phyloP scores from a whole-genome alignment of 148 eudicot genomes.

The Linanthus parryae region DNA sequence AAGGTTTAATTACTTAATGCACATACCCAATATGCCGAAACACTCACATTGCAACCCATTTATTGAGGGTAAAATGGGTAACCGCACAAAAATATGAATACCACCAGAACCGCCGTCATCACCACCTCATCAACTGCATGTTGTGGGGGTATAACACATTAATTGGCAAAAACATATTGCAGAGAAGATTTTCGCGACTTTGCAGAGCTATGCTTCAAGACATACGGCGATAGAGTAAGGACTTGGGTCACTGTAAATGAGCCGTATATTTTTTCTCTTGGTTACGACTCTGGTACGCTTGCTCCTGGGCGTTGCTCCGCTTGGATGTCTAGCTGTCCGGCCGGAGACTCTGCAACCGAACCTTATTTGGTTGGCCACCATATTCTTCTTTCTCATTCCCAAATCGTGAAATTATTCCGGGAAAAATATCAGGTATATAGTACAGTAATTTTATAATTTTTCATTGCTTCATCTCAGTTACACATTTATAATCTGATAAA shows the following conservation, averaged over 20 bases:
- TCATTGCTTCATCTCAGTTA: no score
- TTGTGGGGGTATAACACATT: no score
- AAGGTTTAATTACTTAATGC: no score
- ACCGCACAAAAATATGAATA: no score
- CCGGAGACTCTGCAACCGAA: slow-evolving; percentile 9
- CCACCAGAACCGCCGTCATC: no score
- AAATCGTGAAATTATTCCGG: slow-evolving; percentile 14
- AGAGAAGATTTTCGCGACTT: slow-evolving; percentile 20
- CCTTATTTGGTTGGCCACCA: slow-evolving; percentile 15
- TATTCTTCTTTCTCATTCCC: slow-evolving; percentile 8
- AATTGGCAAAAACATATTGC: no score
- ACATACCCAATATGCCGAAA: no score
- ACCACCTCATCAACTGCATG: no score
- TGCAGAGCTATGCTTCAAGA: slow-evolving; percentile 14
- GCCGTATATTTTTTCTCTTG: slow-evolving; percentile 5
- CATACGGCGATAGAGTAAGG: slow-evolving; percentile 23
- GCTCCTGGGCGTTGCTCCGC: slow-evolving; percentile 12
- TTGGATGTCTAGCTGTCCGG: background rate
- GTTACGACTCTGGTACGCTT: background rate
- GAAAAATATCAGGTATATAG: slow-evolving; percentile 27
- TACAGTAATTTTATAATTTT: no score
- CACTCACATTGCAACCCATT: no score
- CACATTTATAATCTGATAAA: no score
- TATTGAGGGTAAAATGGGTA: no score
- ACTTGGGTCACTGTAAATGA: slow-evolving; percentile 27